Conservation (phyloP, 306 rosid genomes). For the Rosa multiflora region DNA sequence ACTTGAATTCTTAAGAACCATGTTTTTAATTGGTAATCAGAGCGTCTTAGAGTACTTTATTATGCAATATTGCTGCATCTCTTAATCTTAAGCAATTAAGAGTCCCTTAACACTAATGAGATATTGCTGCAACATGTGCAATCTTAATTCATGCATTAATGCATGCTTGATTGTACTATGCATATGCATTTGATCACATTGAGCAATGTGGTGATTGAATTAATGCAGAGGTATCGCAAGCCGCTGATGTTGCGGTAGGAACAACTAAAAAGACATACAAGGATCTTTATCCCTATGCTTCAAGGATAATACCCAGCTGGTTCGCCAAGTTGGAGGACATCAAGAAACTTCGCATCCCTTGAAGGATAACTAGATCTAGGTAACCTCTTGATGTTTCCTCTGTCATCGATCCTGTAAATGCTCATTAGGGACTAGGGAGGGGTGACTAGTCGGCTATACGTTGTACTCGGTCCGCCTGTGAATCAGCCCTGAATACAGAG, state of each 20-base stretch:
- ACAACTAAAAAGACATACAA: conserved; percentile 24
- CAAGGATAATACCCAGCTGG: conserved; percentile 28
- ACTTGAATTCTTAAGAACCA: neutral
- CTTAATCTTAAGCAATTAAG: neutral
- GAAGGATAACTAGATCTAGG: conserved; percentile 6
- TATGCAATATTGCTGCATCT: neutral
- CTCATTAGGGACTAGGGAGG: neutral
- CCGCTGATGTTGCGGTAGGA: conserved; percentile 18
- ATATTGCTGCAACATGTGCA: neutral
- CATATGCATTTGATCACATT: conserved; percentile 3
- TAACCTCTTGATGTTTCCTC: neutral
- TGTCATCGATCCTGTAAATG: neutral
- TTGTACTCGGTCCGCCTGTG: neutral
- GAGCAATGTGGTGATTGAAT: neutral
- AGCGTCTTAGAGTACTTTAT: neutral
- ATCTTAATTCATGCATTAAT: neutral
- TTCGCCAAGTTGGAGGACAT: conserved; percentile 20
- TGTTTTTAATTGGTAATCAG: neutral
- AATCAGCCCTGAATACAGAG: neutral
- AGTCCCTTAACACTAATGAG: neutral
- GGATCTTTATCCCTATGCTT: conserved; percentile 24
- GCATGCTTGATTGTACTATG: conserved; percentile 9
- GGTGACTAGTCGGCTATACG: neutral
- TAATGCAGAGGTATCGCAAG: conserved; percentile 21
- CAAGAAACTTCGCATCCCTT: conserved; percentile 3